phyloP scores from a whole-genome alignment of 129 eudicot species.

The Ambrosia artemisiifolia region DNA sequence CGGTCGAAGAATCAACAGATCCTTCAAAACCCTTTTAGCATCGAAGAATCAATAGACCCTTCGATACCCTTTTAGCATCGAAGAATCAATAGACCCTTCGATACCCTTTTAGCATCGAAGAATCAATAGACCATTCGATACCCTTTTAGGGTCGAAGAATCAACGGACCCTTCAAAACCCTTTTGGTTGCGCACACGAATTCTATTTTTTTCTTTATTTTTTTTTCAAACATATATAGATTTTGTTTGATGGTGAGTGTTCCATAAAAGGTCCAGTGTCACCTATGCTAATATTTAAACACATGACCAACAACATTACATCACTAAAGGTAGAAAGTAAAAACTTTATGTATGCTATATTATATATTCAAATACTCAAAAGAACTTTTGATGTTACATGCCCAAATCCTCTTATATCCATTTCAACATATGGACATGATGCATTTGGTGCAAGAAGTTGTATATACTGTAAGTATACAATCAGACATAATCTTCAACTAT shows the following conservation, averaged over 20 bases:
- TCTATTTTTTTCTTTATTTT: not conserved
- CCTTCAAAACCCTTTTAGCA: too few relatives aligned
- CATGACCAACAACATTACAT: not conserved
- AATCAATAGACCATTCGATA: too few relatives aligned
- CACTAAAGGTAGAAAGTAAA: not conserved
- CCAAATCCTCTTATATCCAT: conserved; percentile 3
- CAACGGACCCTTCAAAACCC: too few relatives aligned
- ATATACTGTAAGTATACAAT: conserved; percentile 6
- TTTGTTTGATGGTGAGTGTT: not conserved
- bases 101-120: too few relatives aligned
- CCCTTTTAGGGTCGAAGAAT: too few relatives aligned
- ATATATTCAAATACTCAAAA: not conserved
- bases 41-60: too few relatives aligned
- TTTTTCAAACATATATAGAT: not conserved
- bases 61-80: too few relatives aligned
- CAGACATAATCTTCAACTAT: not conserved
- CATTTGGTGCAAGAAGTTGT: not conserved
- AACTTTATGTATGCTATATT: not conserved
- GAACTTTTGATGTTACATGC: conserved; percentile 6
- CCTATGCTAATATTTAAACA: not conserved
- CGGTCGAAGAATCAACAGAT: too few relatives aligned
- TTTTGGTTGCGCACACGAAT: too few relatives aligned
- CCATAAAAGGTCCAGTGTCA: not conserved
- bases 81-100: too few relatives aligned
- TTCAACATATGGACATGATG: not conserved